These are phyloP conservation scores for Marasmius oreades DNA, from an alignment of 1,284 basidiomycete species.

Conservation along the genomic window DNA sequence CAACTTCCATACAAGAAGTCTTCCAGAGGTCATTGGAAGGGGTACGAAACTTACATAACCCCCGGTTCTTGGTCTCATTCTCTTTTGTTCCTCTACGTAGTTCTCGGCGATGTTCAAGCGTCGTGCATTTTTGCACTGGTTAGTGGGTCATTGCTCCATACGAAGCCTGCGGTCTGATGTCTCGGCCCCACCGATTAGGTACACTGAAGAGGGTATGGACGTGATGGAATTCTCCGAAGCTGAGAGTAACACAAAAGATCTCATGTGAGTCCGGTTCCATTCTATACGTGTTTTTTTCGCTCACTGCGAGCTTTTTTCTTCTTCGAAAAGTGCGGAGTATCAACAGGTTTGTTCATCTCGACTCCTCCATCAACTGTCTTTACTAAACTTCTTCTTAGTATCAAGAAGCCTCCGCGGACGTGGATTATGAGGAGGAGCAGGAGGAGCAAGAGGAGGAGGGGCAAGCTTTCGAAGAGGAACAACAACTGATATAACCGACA, in stretches of 20 bases:
- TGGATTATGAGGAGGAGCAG: constrained; percentile 36
- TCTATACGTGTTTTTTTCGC: not conserved
- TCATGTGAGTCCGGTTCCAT: constrained; percentile 55
- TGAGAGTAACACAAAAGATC: constrained; percentile 78
- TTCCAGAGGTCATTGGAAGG: constrained; percentile 80
- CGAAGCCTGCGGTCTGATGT: no score
- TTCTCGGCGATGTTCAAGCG: constrained; percentile 83
- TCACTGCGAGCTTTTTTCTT: constrained; percentile 10
- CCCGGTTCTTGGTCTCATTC: not conserved
- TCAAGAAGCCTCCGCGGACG: constrained; percentile 53
- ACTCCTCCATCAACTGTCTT: not conserved
- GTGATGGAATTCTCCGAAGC: constrained; percentile 91
- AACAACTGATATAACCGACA: not conserved
- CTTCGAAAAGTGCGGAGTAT: constrained; percentile 55
- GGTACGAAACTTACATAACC: constrained; percentile 30
- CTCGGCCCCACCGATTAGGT: constrained; percentile 36
- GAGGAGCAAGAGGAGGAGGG: constrained; percentile 28
- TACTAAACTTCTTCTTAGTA: constrained; percentile 37
- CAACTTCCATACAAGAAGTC: constrained; percentile 85
- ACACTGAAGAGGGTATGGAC: constrained; percentile 90
- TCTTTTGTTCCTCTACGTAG: constrained; percentile 30
- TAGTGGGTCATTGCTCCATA: no score
- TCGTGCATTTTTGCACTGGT: constrained; percentile 86
- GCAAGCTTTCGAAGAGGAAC: constrained; percentile 12
- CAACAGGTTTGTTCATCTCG: constrained; percentile 48